Base-by-base conservation (phyloP, 192 early-diverging fungal genomes). In the Backusella circina region DNA sequence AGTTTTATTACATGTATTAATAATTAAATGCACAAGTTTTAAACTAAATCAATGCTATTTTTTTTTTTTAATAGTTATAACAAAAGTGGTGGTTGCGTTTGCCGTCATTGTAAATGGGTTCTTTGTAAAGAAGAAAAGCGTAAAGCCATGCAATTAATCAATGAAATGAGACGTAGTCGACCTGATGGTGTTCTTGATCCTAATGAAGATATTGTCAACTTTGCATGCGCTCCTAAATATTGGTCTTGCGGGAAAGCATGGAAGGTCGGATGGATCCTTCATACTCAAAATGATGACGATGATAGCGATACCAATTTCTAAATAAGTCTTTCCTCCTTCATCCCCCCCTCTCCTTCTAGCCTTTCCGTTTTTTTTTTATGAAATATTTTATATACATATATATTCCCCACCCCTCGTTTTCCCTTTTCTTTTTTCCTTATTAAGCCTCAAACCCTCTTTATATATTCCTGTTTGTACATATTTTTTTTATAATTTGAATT, bases 121-220 rank as follows among this genome's bases (percentile, higher is more conserved):
- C 76, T 83, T n/a, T 83, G 77, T 54, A 83, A 83, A 72, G 82
- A 83, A 72, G 82, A 83, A 44, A 79, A 79, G 32, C 75, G 75
- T 15, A 83, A 83, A 50, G 82, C 82, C 15, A 71, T 80, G 47
- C 71, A 76, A 67, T 74, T 76, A 30, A 80, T 83, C 54, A 76
- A 83, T 32, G 38, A 77, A 35, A 83, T 83, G 82, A 65, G 78
- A 9, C 35, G 50, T 15, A 72, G 54, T 65, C 74, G 82, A 44
- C 77, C 77, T 18, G 75, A 73, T 67, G 82, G 78, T 31, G 30
- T 66, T 10, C 16, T 83, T 8, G 74, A 74, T 61, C 67, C 67
- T 28, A 73, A 83, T 51, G 82, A 83, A 65, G 69, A 77, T 47
- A 80, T 83, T 51, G 82, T 77, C 75, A 73, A 73, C 26, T 83